Percentiles rank a stretch among this genome's conserved stretches.
Evolutionary conservation across 164 flowering plant species (phyloP).

Genomic region (Santalum album): DNA sequence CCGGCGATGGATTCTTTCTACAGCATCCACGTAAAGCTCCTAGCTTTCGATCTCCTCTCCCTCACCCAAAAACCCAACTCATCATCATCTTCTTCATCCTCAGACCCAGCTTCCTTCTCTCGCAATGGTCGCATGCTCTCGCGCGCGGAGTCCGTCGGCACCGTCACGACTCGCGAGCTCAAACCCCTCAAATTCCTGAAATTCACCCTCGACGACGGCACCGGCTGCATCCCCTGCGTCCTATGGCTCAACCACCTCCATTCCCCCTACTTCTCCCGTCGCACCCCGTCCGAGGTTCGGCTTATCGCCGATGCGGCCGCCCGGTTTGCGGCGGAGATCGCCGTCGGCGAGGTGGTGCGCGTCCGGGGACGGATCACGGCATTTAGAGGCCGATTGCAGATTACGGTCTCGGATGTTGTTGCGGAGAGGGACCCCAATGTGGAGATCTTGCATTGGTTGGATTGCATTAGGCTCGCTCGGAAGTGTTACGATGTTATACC

Average conservation of each 20-base stretch:
- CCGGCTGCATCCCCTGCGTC: slow-evolving; percentile 62
- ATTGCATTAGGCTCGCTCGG: slow-evolving; percentile 50
- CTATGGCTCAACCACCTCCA: slow-evolving; percentile 75
- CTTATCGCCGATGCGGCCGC: slow-evolving; percentile 37
- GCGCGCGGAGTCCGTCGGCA: slow-evolving; percentile 59
- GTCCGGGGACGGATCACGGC: slow-evolving; percentile 60
- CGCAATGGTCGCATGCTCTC: slow-evolving; percentile 27
- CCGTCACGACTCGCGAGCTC: slow-evolving; percentile 43
- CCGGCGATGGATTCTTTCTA: slow-evolving; percentile 14
- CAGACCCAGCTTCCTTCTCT: slow-evolving; percentile 15
- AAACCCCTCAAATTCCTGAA: slow-evolving; percentile 53
- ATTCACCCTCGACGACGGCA: slow-evolving; percentile 73
- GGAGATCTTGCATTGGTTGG: slow-evolving; percentile 75
- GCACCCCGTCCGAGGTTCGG: slow-evolving; percentile 41
- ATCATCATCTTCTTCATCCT: slow-evolving; percentile 17
- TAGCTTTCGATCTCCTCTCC: slow-evolving; percentile 59
- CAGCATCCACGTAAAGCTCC: slow-evolving; percentile 55
- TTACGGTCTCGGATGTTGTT: slow-evolving; percentile 56
- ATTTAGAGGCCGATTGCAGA: slow-evolving; percentile 50
- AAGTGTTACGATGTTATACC: slow-evolving; percentile 21
- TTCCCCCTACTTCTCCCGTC: slow-evolving; percentile 41
- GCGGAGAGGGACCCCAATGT: slow-evolving; percentile 70
- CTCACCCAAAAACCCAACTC: slow-evolving; percentile 24
- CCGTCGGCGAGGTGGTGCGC: slow-evolving; percentile 48
- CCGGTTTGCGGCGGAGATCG: slow-evolving; percentile 22